Conservation (phyloP, 805 yeast species). For the Osmozyma mogii region DNA sequence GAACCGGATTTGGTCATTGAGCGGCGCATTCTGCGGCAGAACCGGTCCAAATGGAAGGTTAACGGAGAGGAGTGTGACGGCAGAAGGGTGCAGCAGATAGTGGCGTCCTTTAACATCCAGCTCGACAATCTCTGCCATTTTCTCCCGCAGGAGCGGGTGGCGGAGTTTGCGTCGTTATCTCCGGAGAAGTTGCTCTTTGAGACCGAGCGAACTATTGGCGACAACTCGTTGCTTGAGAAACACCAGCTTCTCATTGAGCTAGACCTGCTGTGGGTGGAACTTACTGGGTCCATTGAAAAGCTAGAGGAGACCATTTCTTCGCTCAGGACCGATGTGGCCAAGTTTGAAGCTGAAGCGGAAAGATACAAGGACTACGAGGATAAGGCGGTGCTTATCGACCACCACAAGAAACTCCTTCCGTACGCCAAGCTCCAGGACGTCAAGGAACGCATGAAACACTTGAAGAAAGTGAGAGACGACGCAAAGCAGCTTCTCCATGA, state of each 20-base stretch:
- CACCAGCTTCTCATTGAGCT: conserved; percentile 51
- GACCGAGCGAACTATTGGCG: conserved; percentile 74
- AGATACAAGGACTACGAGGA: conserved; percentile 38
- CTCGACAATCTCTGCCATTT: conserved; percentile 90
- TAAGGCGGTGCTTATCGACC: conserved; percentile 31
- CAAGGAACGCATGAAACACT: conserved; percentile 21
- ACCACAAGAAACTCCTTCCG: conserved; percentile 33
- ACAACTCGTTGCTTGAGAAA: conserved; percentile 44
- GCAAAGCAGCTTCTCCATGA: conserved; percentile 25
- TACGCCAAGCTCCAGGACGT: conserved; percentile 34
- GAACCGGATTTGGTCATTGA: conserved; percentile 31
- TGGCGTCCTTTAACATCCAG: conserved; percentile 61
- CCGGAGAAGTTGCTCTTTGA: conserved; percentile 69
- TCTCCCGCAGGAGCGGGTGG: conserved; percentile 91
- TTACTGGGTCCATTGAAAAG: conserved; percentile 17
- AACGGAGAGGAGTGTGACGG: conserved; percentile 38
- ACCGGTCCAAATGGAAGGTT: conserved; percentile 45
- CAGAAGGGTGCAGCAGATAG: conserved; percentile 33
- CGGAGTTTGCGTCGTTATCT: conserved; percentile 77
- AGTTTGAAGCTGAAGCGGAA: conserved; percentile 39
- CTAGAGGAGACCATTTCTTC: conserved; percentile 21
- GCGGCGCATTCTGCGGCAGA: conserved; percentile 35
- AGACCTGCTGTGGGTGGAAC: conserved; percentile 33
- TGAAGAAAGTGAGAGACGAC: conserved; percentile 27
- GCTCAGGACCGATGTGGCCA: conserved; percentile 29